Evolutionary conservation across 2,329 filamentous ascomycete species (phyloP).

Genomic region (Fusarium miscanthi): DNA sequence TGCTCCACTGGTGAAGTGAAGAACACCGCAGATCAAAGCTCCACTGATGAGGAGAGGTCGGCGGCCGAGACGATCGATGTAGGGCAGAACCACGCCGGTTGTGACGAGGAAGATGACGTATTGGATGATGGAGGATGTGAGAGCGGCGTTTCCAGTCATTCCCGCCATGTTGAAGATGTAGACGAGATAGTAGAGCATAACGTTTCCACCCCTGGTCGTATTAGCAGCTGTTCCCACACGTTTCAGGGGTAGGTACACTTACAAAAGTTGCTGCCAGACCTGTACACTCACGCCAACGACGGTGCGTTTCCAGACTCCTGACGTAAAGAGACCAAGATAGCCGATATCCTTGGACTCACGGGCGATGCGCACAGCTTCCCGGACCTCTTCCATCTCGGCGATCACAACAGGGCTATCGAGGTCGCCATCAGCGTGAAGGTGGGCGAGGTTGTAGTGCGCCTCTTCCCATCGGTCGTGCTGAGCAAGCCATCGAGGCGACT

Average conservation of each 20-base stretch:
- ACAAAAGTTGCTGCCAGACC: conserved; percentile 64
- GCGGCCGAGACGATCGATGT: conserved; percentile 62
- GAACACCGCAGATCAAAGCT: conserved; percentile 56
- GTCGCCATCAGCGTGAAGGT: conserved; percentile 68
- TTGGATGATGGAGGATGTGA: conserved; percentile 65
- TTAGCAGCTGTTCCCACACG: background rate
- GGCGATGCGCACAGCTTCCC: conserved; percentile 53
- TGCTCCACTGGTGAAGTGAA: conserved; percentile 61
- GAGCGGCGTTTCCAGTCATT: conserved; percentile 54
- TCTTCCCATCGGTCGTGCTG: conserved; percentile 70
- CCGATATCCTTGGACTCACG: conserved; percentile 53
- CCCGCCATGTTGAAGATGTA: conserved; percentile 72
- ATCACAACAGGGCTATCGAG: conserved; percentile 64
- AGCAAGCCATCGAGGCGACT: conserved; percentile 72
- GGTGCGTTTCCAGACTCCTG: conserved; percentile 62
- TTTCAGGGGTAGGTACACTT: background rate
- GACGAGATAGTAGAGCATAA: conserved; percentile 69
- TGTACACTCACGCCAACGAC: conserved; percentile 63
- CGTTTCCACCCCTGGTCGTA: conserved; percentile 57
- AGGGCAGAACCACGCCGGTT: conserved; percentile 60
- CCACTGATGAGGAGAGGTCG: conserved; percentile 59
- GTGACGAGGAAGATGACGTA: conserved; percentile 67
- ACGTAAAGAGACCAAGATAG: conserved; percentile 58
- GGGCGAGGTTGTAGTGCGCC: conserved; percentile 61
- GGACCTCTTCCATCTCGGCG: conserved; percentile 67